Evolutionary conservation across 1,284 basidiomycete genomes (phyloP).

Genomic region (Trametes pubescens): DNA sequence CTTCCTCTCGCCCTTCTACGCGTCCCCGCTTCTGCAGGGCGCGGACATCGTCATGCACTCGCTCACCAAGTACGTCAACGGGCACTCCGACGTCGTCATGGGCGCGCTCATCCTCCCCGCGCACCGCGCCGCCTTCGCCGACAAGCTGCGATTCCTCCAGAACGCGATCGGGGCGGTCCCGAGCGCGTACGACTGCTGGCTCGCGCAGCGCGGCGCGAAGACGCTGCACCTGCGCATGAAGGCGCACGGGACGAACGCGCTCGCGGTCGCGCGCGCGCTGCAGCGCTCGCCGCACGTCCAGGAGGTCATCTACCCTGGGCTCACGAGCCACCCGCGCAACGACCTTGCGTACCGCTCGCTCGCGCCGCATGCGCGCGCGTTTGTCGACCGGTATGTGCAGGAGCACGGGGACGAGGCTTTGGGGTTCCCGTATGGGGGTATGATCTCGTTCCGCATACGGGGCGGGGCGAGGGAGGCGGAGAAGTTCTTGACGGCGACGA

Average conservation of each 20-base stretch:
- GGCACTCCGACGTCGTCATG: constrained; percentile 93
- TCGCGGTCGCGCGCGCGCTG: constrained; percentile 78
- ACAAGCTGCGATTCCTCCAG: constrained; percentile 87
- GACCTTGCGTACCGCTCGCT: constrained; percentile 71
- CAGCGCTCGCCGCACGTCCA: constrained; percentile 66
- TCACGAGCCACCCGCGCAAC: constrained; percentile 66
- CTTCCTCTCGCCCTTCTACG: constrained; percentile 92
- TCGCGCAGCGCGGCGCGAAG: constrained; percentile 92
- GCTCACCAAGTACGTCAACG: constrained; percentile 93
- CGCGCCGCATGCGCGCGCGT: constrained; percentile 73
- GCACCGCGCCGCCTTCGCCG: constrained; percentile 55
- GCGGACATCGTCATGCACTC: constrained; percentile 87
- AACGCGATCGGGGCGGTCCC: constrained; percentile 92
- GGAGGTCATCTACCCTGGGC: constrained; percentile 89
- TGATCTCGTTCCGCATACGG: constrained; percentile 79
- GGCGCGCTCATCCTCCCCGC: constrained; percentile 82
- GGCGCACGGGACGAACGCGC: constrained; percentile 86
- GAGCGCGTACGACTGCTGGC: constrained; percentile 90
- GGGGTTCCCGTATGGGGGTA: constrained; percentile 88
- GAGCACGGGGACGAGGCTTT: constrained; percentile 44
- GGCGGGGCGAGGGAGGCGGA: constrained; percentile 65
- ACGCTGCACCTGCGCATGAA: constrained; percentile 90
- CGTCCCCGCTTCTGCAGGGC: constrained; percentile 86
- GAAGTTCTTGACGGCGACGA: constrained; percentile 72
- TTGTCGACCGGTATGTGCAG: constrained; percentile 59